Evolutionary conservation across 2,329 filamentous ascomycete genomes (phyloP).

Genomic region (Didymella segeticola): DNA sequence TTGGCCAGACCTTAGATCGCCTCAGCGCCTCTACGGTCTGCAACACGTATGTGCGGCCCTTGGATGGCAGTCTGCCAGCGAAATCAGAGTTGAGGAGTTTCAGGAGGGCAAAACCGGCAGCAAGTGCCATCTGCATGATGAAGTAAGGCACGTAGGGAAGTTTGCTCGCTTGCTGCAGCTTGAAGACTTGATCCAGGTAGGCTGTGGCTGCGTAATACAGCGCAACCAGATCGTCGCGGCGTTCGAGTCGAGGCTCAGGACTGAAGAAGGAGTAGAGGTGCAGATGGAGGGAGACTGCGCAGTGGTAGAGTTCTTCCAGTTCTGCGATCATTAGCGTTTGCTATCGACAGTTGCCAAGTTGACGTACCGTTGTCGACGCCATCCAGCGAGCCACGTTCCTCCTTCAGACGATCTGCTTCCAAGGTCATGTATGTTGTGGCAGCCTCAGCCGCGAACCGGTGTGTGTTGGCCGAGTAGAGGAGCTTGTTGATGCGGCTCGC

Average conservation of each 20-base stretch:
- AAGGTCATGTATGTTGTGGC: constrained; percentile 45
- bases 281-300: constrained; percentile 76
- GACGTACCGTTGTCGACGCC: constrained; percentile 43
- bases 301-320: constrained; percentile 67
- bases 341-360: background rate
- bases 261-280: constrained; percentile 83
- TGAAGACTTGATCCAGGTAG: constrained; percentile 68
- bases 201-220: constrained; percentile 74
- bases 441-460: constrained; percentile 40
- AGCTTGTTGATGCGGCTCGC: constrained; percentile 48
- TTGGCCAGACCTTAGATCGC: constrained; percentile 75
- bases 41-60: constrained; percentile 73
- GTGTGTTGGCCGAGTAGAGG: constrained; percentile 43
- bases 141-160: constrained; percentile 75
- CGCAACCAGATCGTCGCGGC: constrained; percentile 71
- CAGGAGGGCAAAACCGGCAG: constrained; percentile 76
- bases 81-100: constrained; percentile 81
- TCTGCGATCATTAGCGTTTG: constrained; percentile 55
- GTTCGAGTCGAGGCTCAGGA: constrained; percentile 68
- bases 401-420: constrained; percentile 45
- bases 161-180: constrained; percentile 62
- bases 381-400: constrained; percentile 43
- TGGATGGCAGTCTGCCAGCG: constrained; percentile 66
- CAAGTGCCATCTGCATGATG: constrained; percentile 85
- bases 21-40: constrained; percentile 73